Evolutionary conservation across 2,329 filamentous ascomycete genomes (phyloP).

Genomic region (Epichloe hybrida): DNA sequence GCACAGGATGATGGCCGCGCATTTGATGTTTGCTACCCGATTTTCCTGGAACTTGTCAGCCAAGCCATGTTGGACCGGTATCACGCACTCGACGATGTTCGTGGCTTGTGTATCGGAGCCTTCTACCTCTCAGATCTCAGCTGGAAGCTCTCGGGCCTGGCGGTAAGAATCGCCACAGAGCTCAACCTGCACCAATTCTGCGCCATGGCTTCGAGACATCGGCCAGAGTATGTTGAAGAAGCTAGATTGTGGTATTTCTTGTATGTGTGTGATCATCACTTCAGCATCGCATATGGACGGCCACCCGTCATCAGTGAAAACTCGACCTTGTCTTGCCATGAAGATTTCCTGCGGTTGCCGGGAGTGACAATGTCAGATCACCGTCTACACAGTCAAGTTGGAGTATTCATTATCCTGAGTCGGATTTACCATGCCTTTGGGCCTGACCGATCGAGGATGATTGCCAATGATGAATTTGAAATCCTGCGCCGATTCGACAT

Average conservation of each 20-base stretch:
- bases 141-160: constrained; percentile 45
- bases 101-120: constrained; percentile 47
- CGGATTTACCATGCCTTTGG: constrained; percentile 44
- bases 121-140: constrained; percentile 48
- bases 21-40: constrained; percentile 41
- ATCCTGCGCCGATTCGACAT: constrained; percentile 14
- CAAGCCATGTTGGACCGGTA: constrained; percentile 40
- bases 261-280: constrained; percentile 54
- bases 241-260: constrained; percentile 49
- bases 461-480: constrained; percentile 21
- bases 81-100: constrained; percentile 42
- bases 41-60: constrained; percentile 44
- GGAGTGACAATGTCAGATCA: constrained; percentile 39
- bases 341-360: constrained; percentile 36
- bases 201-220: constrained; percentile 30
- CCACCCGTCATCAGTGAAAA: constrained; percentile 47
- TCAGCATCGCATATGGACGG: constrained; percentile 46
- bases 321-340: constrained; percentile 40
- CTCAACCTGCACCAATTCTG: constrained; percentile 41
- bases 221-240: constrained; percentile 35
- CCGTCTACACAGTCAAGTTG: constrained; percentile 44
- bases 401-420: constrained; percentile 46
- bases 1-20: constrained; percentile 25
- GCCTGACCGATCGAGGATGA: constrained; percentile 31
- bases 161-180: constrained; percentile 44